A percentile compares a stretch with the other conserved stretches of the same genome.
These are phyloP conservation scores for Chimonanthus salicifolius DNA, from an alignment of 164 flowering plant species.

Conservation along the genomic window DNA sequence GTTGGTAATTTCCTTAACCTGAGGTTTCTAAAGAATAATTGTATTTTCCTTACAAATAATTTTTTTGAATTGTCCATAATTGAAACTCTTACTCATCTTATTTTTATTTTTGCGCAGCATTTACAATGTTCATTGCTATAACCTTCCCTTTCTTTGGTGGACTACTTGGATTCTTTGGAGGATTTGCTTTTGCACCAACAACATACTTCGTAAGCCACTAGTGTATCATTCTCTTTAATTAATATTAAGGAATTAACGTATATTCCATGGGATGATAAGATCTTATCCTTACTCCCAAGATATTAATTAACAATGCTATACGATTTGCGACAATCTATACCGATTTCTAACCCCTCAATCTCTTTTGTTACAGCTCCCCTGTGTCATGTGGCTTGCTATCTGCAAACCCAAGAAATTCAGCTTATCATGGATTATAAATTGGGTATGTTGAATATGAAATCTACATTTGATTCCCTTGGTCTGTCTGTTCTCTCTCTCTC, in stretches of 20 bases:
- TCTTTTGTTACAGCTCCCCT: constrained; percentile 50
- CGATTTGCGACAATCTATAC: background rate
- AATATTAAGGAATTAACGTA: too few species aligned
- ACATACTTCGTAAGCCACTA: constrained; percentile 4
- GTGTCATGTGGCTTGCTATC: constrained; percentile 65
- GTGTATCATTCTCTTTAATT: background rate
- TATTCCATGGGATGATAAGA: too few species aligned
- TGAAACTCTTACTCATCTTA: background rate
- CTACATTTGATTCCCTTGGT: background rate
- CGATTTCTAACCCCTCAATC: background rate
- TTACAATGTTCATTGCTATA: constrained; percentile 7
- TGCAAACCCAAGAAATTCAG: constrained; percentile 51
- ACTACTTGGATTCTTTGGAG: constrained; percentile 11
- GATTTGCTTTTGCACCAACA: constrained; percentile 9
- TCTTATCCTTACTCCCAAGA: too few species aligned
- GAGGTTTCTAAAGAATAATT: background rate
- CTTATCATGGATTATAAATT: constrained; percentile 57
- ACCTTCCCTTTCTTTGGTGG: constrained; percentile 12
- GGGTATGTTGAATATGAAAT: constrained; percentile 27
- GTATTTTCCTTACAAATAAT: background rate
- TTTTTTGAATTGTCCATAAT: background rate
- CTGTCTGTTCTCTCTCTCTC: background rate
- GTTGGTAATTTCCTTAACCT: constrained; percentile 38
- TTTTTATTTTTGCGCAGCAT: constrained; percentile 3
- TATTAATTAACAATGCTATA: too few species aligned